Percentiles rank a stretch among this genome's conserved stretches.
Conservation (phyloP, 2,329 filamentous ascomycete genomes). For the Colletotrichum tamarilloi region DNA sequence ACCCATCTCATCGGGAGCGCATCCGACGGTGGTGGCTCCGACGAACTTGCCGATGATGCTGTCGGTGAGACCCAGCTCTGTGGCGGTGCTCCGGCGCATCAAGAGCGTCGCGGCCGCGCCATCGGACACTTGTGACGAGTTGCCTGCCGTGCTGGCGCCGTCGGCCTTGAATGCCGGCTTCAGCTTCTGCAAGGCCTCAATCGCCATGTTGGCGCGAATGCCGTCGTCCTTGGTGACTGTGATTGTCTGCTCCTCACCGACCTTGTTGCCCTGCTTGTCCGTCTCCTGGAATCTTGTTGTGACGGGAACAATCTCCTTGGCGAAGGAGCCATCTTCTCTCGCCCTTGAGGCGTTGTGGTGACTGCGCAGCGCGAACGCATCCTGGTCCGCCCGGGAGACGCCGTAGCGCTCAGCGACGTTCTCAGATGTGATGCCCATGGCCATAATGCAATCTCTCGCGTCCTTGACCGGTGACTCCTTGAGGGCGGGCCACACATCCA, state of each 20-base stretch:
- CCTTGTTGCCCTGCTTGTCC: conserved; percentile 68
- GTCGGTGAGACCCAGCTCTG: conserved; percentile 74
- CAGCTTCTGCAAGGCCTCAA: conserved; percentile 79
- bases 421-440: conserved; percentile 91
- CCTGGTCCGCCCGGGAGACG: conserved; percentile 80
- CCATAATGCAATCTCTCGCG: conserved; percentile 89
- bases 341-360: conserved; percentile 80
- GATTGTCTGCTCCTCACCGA: conserved; percentile 68
- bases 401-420: conserved; percentile 85
- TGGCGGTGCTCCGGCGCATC: conserved; percentile 85
- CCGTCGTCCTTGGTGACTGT: conserved; percentile 85
- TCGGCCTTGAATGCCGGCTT: conserved; percentile 86
- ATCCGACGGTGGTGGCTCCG: conserved; percentile 79
- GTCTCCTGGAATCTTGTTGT: conserved; percentile 74
- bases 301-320: conserved; percentile 83
- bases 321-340: conserved; percentile 76
- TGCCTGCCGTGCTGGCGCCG: conserved; percentile 86
- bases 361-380: conserved; percentile 80
- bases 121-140: conserved; percentile 87
- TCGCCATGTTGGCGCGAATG: conserved; percentile 74
- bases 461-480: conserved; percentile 73
- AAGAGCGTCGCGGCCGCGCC: conserved; percentile 86
- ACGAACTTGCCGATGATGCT: conserved; percentile 87
- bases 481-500: conserved; percentile 81
- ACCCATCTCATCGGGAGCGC: conserved; percentile 92